A percentile compares a stretch with the other conserved stretches of the same genome.
These are phyloP conservation scores for Fragaria iinumae DNA, from an alignment of 306 rosid species.

Conservation along the genomic window DNA sequence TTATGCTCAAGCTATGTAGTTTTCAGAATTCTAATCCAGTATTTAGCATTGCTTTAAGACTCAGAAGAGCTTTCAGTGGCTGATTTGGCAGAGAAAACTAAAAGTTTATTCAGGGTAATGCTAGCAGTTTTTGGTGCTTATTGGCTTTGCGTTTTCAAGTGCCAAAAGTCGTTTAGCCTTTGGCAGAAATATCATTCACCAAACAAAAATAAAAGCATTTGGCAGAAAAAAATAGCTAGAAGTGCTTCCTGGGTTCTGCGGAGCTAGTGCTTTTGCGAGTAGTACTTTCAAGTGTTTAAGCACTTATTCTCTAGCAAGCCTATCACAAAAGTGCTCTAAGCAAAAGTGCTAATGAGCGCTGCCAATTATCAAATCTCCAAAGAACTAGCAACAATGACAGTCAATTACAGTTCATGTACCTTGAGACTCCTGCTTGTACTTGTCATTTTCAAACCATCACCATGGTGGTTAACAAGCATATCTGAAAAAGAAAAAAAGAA, in stretches of 20 bases:
- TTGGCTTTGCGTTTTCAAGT: not conserved
- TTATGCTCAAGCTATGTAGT: not conserved
- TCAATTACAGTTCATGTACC: constrained; percentile 40
- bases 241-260: not conserved
- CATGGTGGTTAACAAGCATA: constrained; percentile 22
- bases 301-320: not conserved
- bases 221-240: not conserved
- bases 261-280: not conserved
- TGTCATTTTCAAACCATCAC: constrained; percentile 25
- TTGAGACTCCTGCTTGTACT: constrained; percentile 50
- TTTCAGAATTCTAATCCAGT: not conserved
- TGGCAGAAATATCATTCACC: too few relatives aligned
- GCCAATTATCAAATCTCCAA: not conserved
- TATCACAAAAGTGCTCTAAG: not conserved
- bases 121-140: not conserved
- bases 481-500: constrained; percentile 25
- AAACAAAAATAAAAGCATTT: not conserved
- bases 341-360: not conserved
- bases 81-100: not conserved
- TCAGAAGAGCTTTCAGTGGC: not conserved
- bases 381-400: constrained; percentile 6
- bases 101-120: not conserved
- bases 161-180: not conserved
- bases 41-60: not conserved
- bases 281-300: not conserved